A percentile compares a stretch with the other conserved stretches of the same genome.
These are phyloP conservation scores for Salvia sclarea DNA, from an alignment of 305 asterid species.

Conservation along the genomic window DNA sequence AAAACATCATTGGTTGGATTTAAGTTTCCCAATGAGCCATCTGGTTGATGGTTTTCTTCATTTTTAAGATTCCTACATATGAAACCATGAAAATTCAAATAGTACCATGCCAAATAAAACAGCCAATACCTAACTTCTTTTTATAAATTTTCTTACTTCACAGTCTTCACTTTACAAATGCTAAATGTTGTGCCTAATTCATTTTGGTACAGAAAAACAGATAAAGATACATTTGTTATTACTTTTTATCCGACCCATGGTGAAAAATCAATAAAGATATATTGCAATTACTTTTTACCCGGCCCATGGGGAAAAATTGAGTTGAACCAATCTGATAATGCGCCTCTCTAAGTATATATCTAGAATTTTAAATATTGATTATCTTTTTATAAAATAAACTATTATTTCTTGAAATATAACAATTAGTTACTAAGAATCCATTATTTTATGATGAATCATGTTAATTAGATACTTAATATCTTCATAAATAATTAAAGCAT, in stretches of 20 bases:
- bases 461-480: not conserved
- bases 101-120: constrained; percentile 25
- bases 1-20: constrained; percentile 67
- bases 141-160: constrained; percentile 14
- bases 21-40: constrained; percentile 52
- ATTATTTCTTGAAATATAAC: not conserved
- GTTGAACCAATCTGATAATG: not conserved
- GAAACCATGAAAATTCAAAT: constrained; percentile 34
- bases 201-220: constrained; percentile 13
- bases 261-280: not conserved
- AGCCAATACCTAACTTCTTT: constrained; percentile 20
- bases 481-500: not conserved
- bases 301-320: not conserved
- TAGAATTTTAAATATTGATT: not conserved
- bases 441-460: not conserved
- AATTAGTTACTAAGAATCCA: not conserved
- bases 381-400: not conserved
- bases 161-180: constrained; percentile 14
- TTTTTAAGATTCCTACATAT: constrained; percentile 76
- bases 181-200: not conserved
- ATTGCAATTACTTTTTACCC: not conserved
- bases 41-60: constrained; percentile 49
- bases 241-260: not conserved
- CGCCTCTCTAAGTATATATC: not conserved
- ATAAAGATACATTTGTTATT: not conserved